A percentile compares a stretch with the other conserved stretches of the same genome.
Conservation (phyloP, 805 yeast species). For the Ogataea pilisensis region DNA sequence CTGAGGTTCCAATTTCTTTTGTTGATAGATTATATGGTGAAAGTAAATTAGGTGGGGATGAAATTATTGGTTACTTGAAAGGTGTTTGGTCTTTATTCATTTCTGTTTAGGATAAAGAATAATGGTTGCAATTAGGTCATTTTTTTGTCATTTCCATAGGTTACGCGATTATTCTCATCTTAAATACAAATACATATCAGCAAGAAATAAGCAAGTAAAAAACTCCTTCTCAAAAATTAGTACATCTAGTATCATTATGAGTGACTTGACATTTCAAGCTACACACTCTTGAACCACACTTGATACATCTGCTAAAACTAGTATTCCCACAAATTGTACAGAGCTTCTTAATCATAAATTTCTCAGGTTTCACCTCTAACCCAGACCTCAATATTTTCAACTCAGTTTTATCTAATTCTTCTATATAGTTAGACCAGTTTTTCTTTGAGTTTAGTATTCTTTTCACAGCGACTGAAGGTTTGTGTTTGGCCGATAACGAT, state of each 20-base stretch:
- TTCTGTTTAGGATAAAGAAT: slow-evolving; percentile 36
- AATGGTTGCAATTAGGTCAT: neutral
- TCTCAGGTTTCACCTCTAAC: slow-evolving; percentile 31
- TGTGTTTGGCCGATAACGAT: slow-evolving; percentile 12
- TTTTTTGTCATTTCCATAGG: too few relatives aligned
- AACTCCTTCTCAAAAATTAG: slow-evolving; percentile 30
- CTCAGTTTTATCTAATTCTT: slow-evolving; percentile 38
- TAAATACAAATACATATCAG: too few relatives aligned
- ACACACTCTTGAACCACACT: slow-evolving; percentile 40
- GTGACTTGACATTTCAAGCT: slow-evolving; percentile 36
- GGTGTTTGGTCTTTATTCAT: slow-evolving; percentile 72
- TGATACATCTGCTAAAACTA: slow-evolving; percentile 37
- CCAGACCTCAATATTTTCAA: slow-evolving; percentile 24
- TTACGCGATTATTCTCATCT: too few relatives aligned
- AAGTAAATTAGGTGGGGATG: slow-evolving; percentile 75
- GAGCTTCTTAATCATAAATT: slow-evolving; percentile 35
- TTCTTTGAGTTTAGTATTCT: slow-evolving; percentile 38
- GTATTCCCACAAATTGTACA: slow-evolving; percentile 45
- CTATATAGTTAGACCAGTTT: slow-evolving; percentile 37
- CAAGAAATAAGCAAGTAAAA: too few relatives aligned
- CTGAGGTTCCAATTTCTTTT: slow-evolving; percentile 74
- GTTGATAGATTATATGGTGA: slow-evolving; percentile 80
- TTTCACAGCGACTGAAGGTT: slow-evolving; percentile 33
- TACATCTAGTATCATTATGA: slow-evolving; percentile 43
- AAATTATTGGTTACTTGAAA: slow-evolving; percentile 69